These are phyloP conservation scores for Persicaria tinctoria DNA, from an alignment of 148 eudicot genomes.

Conservation along the genomic window DNA sequence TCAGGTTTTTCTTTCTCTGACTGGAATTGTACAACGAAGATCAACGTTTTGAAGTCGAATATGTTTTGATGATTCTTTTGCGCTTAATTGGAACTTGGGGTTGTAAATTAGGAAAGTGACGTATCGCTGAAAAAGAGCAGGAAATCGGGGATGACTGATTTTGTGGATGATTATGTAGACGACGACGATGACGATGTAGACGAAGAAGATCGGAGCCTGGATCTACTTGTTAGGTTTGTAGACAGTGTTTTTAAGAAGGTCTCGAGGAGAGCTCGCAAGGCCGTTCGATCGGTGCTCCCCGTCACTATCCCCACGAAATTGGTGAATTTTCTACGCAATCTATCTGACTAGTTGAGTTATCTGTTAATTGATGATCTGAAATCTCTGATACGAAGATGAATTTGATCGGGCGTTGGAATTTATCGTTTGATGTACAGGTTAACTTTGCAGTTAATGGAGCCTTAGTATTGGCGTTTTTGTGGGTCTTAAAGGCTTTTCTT, in stretches of 20 bases:
- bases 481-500: conserved; percentile 89
- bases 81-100: not conserved
- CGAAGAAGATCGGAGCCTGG: conserved; percentile 86
- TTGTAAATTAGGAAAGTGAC: conserved; percentile 30
- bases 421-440: conserved; percentile 37
- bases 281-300: conserved; percentile 84
- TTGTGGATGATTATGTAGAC: conserved; percentile 33
- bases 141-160: conserved; percentile 32
- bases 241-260: conserved; percentile 68
- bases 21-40: not conserved
- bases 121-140: conserved; percentile 30
- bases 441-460: conserved; percentile 87
- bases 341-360: not conserved
- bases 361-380: not conserved
- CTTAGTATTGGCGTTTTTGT: conserved; percentile 70
- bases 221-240: conserved; percentile 74
- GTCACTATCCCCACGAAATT: conserved; percentile 60
- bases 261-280: conserved; percentile 70
- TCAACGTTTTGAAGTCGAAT: not conserved
- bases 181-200: conserved; percentile 66
- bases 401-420: not conserved
- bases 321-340: conserved; percentile 26
- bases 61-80: not conserved
- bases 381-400: not conserved
- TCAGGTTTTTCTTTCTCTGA: not conserved